phyloP scores from a whole-genome alignment of 2,329 filamentous ascomycete genomes.

The Aulographum hederae region DNA sequence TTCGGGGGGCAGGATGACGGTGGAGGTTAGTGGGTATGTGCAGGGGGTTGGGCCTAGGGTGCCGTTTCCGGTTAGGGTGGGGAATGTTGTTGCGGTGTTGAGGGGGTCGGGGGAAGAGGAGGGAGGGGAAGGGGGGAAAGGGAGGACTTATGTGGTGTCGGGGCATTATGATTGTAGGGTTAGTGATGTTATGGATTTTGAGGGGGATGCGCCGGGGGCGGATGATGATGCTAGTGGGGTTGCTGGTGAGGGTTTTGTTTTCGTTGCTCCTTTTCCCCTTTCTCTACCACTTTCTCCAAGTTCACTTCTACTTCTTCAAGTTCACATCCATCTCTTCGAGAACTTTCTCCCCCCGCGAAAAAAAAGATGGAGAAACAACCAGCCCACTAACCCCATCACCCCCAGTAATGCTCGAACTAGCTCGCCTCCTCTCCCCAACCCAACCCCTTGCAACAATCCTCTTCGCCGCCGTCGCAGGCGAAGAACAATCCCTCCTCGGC shows the following conservation, averaged over 20 bases:
- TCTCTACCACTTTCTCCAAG: too few species aligned
- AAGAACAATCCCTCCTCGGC: constrained; percentile 38
- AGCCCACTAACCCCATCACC: constrained; percentile 6
- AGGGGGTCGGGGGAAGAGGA: constrained; percentile 29
- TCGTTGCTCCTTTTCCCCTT: neutral
- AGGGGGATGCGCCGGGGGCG: constrained; percentile 34
- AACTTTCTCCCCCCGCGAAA: neutral
- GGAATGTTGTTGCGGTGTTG: constrained; percentile 33
- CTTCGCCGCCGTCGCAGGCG: constrained; percentile 37
- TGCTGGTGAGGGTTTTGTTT: constrained; percentile 15
- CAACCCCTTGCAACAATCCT: constrained; percentile 34
- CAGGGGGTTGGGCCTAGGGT: constrained; percentile 30
- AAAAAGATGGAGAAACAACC: too few species aligned
- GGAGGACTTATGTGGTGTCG: constrained; percentile 34
- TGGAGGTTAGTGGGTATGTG: constrained; percentile 32
- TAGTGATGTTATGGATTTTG: constrained; percentile 31
- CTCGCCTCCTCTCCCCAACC: constrained; percentile 30
- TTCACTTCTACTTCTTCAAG: too few species aligned
- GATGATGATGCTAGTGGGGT: constrained; percentile 40
- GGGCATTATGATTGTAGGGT: constrained; percentile 38
- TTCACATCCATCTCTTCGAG: too few species aligned
- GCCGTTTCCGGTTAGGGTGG: constrained; percentile 32
- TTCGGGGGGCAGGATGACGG: constrained; percentile 31
- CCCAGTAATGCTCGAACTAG: constrained; percentile 33
- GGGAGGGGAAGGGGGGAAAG: too few species aligned